Conservation (phyloP, 208 protist species). For the Spongospora subterranea region DNA sequence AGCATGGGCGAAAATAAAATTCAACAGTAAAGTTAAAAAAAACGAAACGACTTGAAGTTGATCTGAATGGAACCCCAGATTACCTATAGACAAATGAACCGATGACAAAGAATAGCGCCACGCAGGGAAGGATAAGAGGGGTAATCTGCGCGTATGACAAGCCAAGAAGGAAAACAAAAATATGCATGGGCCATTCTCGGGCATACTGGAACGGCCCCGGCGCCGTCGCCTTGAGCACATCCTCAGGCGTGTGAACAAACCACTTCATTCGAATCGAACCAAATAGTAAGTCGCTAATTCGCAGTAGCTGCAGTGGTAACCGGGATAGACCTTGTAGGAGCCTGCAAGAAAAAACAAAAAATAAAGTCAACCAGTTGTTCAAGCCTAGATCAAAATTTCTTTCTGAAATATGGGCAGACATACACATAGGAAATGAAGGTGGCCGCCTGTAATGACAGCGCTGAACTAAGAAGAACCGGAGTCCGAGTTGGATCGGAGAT, state of each 20-base stretch:
- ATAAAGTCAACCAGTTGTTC: not conserved
- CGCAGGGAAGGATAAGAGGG: constrained; percentile 28
- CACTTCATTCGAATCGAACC: not conserved
- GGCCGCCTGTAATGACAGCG: constrained; percentile 18
- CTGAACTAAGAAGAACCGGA: not conserved
- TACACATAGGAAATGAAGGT: constrained; percentile 38
- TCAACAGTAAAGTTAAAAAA: too few species aligned
- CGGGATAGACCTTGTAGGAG: not conserved
- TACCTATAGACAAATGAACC: constrained; percentile 44
- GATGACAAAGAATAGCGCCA: constrained; percentile 42
- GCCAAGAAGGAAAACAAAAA: constrained; percentile 26
- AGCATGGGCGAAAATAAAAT: too few species aligned
- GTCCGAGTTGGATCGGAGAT: not conserved
- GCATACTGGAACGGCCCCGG: constrained; percentile 22
- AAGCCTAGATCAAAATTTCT: too few species aligned
- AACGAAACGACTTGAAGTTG: too few species aligned
- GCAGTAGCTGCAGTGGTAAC: constrained; percentile 21
- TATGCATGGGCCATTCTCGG: constrained; percentile 38
- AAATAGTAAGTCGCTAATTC: not conserved
- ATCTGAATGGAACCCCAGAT: not conserved
- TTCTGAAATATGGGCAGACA: not conserved
- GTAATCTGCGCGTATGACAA: constrained; percentile 26
- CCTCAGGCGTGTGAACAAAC: not conserved
- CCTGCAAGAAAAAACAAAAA: not conserved
- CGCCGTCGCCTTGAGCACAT: not conserved